Evolutionary conservation across 495 filamentous ascomycete species (phyloP), one percentile per base, ranked within the genome.

Genomic region (Annulohypoxylon stygium): DNA sequence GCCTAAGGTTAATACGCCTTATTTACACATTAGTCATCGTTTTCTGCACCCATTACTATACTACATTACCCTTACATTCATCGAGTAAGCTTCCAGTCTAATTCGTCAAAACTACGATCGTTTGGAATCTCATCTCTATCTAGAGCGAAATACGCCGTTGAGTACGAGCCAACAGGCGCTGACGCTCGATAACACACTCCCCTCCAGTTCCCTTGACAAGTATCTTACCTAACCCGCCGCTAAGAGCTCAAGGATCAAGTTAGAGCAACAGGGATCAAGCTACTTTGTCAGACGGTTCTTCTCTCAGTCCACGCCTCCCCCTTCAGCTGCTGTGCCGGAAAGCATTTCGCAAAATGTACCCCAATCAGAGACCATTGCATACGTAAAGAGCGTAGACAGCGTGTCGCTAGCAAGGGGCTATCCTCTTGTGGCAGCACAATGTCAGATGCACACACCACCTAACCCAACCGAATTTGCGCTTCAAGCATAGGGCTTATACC

Each of bases 141-240:
- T 53, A 57, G 30, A 59, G 30, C 33, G 59, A 60, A 54, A 39
- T 43, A 26, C 47, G 37, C n/a, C 65, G 60, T 41, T 41, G 65
- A 70, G 63, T 67, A 64, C 71, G 67, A 74, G 67, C 71, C 67
- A 70, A 67, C 37, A 45, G 20, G 58, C 64, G 71, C 71, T 74
- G 50, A 74, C 67, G 61, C 14, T 65, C 36, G 61, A 53, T 16
- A 14, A 23, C 50, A 47, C 65, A 62, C 66, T 39, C 57, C 57
- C 71, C 68, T 71, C 68, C 36, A 41, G 45, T 65, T 65, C 55
- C 62, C 57, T 43, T 41, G 36, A 64, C 18, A 54, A 20, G 57
- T 61, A 74, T 74, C 71, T 74, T 61, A 74, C 71, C 71, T 74
- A 74, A 74, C 71, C 71, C 71, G 71, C 67, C 71, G 71, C 71